These are phyloP conservation scores for Fusarium transvaalense DNA, from an alignment of 2,329 filamentous ascomycete species.

Conservation along the genomic window DNA sequence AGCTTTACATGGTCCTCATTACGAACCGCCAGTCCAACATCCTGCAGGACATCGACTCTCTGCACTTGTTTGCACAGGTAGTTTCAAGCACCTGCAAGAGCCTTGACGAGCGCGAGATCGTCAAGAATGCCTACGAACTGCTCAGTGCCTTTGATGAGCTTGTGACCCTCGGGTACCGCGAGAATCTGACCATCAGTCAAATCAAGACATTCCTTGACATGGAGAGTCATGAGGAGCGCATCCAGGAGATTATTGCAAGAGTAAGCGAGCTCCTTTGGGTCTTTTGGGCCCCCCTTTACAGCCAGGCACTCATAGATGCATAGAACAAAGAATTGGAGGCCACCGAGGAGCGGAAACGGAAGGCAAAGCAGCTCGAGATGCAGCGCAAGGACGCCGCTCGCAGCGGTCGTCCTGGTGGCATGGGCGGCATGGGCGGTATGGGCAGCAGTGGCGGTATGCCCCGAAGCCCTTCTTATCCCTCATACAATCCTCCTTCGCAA, in stretches of 20 bases:
- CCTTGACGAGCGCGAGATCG: slow-evolving; percentile 93
- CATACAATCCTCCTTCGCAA: slow-evolving; percentile 84
- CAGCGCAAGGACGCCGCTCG: slow-evolving; percentile 96
- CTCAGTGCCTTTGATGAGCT: slow-evolving; percentile 98
- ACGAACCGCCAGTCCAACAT: slow-evolving; percentile 99
- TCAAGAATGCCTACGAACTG: slow-evolving; percentile 94
- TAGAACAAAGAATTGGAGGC: slow-evolving; percentile 99
- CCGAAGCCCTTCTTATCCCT: slow-evolving; percentile 85
- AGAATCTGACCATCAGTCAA: slow-evolving; percentile 95
- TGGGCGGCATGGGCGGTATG: slow-evolving; percentile 49
- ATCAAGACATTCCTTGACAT: slow-evolving; percentile 99
- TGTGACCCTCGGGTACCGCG: slow-evolving; percentile 93
- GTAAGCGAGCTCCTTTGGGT: slow-evolving; percentile 62
- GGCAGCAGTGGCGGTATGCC: slow-evolving; percentile 63
- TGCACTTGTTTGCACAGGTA: slow-evolving; percentile 97
- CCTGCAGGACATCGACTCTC: slow-evolving; percentile 97
- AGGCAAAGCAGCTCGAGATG: slow-evolving; percentile 98
- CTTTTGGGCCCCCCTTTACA: not conserved
- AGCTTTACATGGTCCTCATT: slow-evolving; percentile 99
- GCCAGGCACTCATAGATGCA: slow-evolving; percentile 42
- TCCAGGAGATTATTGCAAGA: slow-evolving; percentile 96
- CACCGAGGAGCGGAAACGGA: slow-evolving; percentile 96
- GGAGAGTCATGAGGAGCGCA: slow-evolving; percentile 98
- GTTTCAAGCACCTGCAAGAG: slow-evolving; percentile 97
- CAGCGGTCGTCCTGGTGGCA: slow-evolving; percentile 62